Percentiles rank a stretch among this genome's conserved stretches.
Evolutionary conservation across 306 rosid genomes (phyloP).

Genomic region (Prunus salicina): DNA sequence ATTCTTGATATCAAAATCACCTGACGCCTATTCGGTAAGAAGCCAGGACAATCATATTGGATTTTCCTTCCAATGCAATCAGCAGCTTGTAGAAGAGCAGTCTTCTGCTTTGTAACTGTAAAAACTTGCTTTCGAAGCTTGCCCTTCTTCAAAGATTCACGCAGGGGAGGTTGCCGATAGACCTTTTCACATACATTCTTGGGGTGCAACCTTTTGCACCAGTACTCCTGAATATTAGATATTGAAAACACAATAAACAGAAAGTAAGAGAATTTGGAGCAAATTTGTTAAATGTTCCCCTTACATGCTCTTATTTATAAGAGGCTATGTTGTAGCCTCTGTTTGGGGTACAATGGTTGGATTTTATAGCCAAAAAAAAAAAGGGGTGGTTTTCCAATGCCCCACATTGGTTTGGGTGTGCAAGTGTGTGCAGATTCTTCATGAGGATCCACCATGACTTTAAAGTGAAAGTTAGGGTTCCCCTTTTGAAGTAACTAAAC

Average conservation of each 20-base stretch:
- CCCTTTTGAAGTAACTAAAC: neutral
- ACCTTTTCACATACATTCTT: constrained; percentile 96
- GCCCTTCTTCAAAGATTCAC: constrained; percentile 77
- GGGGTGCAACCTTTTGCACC: constrained; percentile 96
- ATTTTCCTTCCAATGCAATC: constrained; percentile 84
- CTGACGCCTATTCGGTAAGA: constrained; percentile 88
- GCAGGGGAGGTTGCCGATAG: constrained; percentile 87
- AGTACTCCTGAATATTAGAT: constrained; percentile 67
- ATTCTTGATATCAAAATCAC: constrained; percentile 33
- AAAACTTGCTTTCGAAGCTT: constrained; percentile 76
- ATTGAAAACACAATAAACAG: constrained; percentile 9
- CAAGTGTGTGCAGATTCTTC: neutral
- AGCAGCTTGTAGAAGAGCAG: constrained; percentile 74
- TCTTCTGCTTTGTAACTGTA: constrained; percentile 68
- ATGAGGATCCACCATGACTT: neutral
- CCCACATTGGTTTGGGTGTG: neutral
- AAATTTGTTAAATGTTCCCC: neutral
- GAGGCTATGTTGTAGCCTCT: neutral
- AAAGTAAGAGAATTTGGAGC: neutral
- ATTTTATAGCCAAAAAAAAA: neutral
- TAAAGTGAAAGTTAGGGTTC: neutral
- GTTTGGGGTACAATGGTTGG: neutral
- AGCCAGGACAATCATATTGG: constrained; percentile 92
- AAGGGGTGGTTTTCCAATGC: neutral
- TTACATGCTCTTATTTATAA: neutral